A percentile compares a stretch with the other conserved stretches of the same genome.
phyloP scores from a whole-genome alignment of 2,329 filamentous ascomycete genomes.

The Aspergillus spinulosporus region DNA sequence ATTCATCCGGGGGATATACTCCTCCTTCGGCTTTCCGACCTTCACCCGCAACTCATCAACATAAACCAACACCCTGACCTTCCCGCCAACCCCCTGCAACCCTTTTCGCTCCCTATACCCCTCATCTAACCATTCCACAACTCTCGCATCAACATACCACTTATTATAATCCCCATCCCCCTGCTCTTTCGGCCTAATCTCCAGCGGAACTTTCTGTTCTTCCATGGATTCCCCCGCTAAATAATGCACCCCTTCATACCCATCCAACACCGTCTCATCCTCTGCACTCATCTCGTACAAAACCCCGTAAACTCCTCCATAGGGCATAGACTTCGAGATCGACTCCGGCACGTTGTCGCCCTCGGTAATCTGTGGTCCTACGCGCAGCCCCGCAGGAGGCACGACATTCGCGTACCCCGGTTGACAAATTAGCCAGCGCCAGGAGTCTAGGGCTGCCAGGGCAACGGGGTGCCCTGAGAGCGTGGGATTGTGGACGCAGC shows the following conservation, averaged over 20 bases:
- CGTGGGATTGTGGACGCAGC: slow-evolving; percentile 35
- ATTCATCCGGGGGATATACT: slow-evolving; percentile 47
- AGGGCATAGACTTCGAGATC: slow-evolving; percentile 18
- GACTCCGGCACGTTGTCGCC: slow-evolving; percentile 22
- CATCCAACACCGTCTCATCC: slow-evolving; percentile 41
- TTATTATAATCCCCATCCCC: slow-evolving; percentile 40
- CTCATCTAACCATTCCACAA: slow-evolving; percentile 35
- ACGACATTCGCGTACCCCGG: slow-evolving; percentile 46
- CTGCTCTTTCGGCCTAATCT: slow-evolving; percentile 34
- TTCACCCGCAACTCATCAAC: slow-evolving; percentile 42
- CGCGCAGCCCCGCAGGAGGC: slow-evolving; percentile 27
- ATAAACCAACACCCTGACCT: slow-evolving; percentile 40
- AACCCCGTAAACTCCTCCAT: slow-evolving; percentile 40
- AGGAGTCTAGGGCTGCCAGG: slow-evolving; percentile 39
- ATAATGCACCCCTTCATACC: slow-evolving; percentile 40
- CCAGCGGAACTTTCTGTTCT: slow-evolving; percentile 11
- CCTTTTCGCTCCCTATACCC: slow-evolving; percentile 13
- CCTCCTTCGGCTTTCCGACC: slow-evolving; percentile 34
- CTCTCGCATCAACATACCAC: slow-evolving; percentile 35
- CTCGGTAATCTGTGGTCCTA: slow-evolving; percentile 21
- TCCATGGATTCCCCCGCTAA: slow-evolving; percentile 14
- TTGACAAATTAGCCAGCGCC: slow-evolving; percentile 46
- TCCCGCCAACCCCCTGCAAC: slow-evolving; percentile 8
- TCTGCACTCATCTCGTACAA: slow-evolving; percentile 42
- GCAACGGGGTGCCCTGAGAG: slow-evolving; percentile 39